Percentiles rank a stretch among this genome's conserved stretches.
These are phyloP conservation scores for Fusarium sp. DNA, from an alignment of 2,329 filamentous ascomycete genomes.

Conservation along the genomic window DNA sequence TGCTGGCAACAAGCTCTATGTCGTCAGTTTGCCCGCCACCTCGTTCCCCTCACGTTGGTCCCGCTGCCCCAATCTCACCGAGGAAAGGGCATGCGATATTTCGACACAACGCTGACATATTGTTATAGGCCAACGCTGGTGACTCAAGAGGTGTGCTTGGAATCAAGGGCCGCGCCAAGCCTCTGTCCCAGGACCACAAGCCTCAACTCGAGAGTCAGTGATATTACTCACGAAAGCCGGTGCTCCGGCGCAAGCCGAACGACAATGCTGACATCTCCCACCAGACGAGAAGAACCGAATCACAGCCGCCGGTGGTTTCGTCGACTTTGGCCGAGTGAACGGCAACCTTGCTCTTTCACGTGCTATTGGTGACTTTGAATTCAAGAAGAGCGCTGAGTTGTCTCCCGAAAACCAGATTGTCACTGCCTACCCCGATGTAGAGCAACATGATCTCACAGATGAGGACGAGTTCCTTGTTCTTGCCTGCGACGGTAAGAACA, in stretches of 20 bases:
- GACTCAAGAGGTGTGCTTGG: constrained; percentile 95
- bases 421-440: constrained; percentile 95
- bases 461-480: constrained; percentile 97
- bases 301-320: constrained; percentile 93
- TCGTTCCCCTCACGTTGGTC: constrained; percentile 24
- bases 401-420: constrained; percentile 99
- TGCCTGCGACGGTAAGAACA: constrained; percentile 84
- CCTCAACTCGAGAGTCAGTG: constrained; percentile 94
- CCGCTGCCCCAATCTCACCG: constrained; percentile 24
- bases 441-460: constrained; percentile 87
- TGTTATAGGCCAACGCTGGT: constrained; percentile 87
- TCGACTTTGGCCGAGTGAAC: constrained; percentile 98
- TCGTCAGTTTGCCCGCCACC: constrained; percentile 72
- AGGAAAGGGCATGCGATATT: constrained; percentile 33
- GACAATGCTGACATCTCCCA: constrained; percentile 30
- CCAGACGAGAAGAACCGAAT: constrained; percentile 95
- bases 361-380: constrained; percentile 98
- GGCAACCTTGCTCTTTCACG: constrained; percentile 96
- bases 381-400: constrained; percentile 98
- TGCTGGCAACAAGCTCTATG: constrained; percentile 91
- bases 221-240: constrained; percentile 6
- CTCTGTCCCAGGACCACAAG: constrained; percentile 99
- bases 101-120: constrained; percentile 32
- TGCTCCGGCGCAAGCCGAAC: constrained; percentile 30
- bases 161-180: constrained; percentile 97